Evolutionary conservation across 495 filamentous ascomycete species (phyloP), one percentile per base, ranked within the genome.

Genomic region (Hypoxylon cercidicola): DNA sequence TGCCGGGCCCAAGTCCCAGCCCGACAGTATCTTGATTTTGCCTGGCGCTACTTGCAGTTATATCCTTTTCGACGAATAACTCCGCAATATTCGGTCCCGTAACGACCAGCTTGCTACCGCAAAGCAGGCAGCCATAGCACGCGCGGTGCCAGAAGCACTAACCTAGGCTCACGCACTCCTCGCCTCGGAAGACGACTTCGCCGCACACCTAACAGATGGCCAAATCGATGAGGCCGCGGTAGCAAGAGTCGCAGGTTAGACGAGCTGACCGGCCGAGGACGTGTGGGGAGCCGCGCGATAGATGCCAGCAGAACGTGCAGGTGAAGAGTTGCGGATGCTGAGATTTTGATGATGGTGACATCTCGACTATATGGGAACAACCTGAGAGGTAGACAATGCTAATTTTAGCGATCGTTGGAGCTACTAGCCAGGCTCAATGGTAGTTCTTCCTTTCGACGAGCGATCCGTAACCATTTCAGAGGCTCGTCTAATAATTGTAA

Each of bases 191-290:
- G 1, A 82, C 70, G 28, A 79, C 54, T 65, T 79, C 78, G 62
- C 80, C 80, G 66, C 82, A 82, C 10, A 79, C 82, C 81, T 70
- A 82, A 67, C 80, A 82, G 39, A 82, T 74, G 40, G 77, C 76
- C 15, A 82, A 60, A 62, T 78, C 70, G 30, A 81, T 43, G 10
- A 83, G 50, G 15, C 73, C 73, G 8, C 53, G 44, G 65, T 76
- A 77, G 68, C 81, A 84, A 0, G 67, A 12, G 11, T 61, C 57
- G 60, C 78, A 82, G n/a, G 75, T 72, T 15, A 81, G 73, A 0
- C 79, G 74, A 20, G 74, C 72, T 0, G 72, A 61, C 8, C 49
- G 66, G 9, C 75, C 73, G 12, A 74, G 67, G 43, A 71, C 54
- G 55, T 60, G 74, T 0, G 69, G 74, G 9, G 60, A 43, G 1